phyloP scores from a whole-genome alignment of 108 stramenopile species.

The Tribonema minus region DNA sequence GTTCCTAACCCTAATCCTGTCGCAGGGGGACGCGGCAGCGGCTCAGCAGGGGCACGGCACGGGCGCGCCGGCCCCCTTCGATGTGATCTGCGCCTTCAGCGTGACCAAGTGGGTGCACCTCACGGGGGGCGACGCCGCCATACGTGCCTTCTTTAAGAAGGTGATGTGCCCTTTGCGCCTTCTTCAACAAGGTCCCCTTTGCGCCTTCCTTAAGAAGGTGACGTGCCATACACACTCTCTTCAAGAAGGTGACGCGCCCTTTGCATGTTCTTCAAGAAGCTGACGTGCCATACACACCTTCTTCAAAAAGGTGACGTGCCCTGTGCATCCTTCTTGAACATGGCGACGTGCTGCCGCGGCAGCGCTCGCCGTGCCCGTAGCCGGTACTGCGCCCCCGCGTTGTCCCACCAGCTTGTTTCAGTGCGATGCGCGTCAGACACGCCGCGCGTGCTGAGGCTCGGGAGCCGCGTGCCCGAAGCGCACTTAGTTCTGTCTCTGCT shows the following conservation, averaged over 20 bases:
- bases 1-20: too few relatives aligned
- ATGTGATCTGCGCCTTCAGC: constrained; percentile 38
- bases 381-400: too few relatives aligned
- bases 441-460: too few relatives aligned
- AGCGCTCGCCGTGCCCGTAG: too few relatives aligned
- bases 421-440: too few relatives aligned
- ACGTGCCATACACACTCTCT: constrained; percentile 19
- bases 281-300: constrained; percentile 26
- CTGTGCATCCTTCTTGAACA: too few relatives aligned
- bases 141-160: constrained; percentile 26
- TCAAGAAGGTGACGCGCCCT: too few relatives aligned
- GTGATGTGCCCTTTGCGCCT: too few relatives aligned
- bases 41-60: not conserved
- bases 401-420: too few relatives aligned
- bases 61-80: constrained; percentile 5
- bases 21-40: not conserved
- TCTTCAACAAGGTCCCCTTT: constrained; percentile 46
- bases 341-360: constrained; percentile 47
- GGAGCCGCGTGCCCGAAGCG: too few relatives aligned
- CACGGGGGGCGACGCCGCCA: constrained; percentile 41
- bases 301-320: constrained; percentile 27
- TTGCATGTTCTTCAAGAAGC: constrained; percentile 31
- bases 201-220: constrained; percentile 45
- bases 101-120: constrained; percentile 50
- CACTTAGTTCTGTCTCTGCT: too few relatives aligned